phyloP scores from a whole-genome alignment of 179 eudicot species.

The Vitellaria paradoxa region DNA sequence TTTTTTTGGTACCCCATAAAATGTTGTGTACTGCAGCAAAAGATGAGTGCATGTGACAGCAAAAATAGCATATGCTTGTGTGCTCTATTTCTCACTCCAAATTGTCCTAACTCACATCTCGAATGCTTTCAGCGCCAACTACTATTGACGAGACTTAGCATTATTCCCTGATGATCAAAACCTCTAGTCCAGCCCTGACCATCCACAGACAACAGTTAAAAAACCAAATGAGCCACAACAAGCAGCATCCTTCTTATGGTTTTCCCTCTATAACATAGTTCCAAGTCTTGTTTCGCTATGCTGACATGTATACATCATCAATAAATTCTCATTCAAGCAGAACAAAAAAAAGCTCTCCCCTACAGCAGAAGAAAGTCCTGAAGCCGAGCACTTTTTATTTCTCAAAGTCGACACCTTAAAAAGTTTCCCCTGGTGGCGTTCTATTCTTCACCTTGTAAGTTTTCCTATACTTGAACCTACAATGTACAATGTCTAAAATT shows the following conservation, averaged over 20 bases:
- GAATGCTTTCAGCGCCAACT: too few species aligned
- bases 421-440: not conserved
- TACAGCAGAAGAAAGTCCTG: not conserved
- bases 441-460: not conserved
- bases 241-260: not conserved
- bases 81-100: too few species aligned
- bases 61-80: too few species aligned
- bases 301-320: not conserved
- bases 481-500: conserved; percentile 3
- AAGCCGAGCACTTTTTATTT: not conserved
- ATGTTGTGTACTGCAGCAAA: not conserved
- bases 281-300: not conserved
- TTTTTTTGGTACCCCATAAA: not conserved
- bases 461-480: not conserved
- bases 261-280: not conserved
- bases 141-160: too few species aligned
- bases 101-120: too few species aligned
- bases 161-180: too few species aligned
- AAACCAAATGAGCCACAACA: too few species aligned
- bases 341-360: not conserved
- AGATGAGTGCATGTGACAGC: too few species aligned
- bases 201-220: too few species aligned
- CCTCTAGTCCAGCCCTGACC: too few species aligned
- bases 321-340: conserved; percentile 5
- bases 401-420: not conserved